phyloP scores from a whole-genome alignment of 1,284 basidiomycete species.

The Cutaneotrichosporon sp. region DNA sequence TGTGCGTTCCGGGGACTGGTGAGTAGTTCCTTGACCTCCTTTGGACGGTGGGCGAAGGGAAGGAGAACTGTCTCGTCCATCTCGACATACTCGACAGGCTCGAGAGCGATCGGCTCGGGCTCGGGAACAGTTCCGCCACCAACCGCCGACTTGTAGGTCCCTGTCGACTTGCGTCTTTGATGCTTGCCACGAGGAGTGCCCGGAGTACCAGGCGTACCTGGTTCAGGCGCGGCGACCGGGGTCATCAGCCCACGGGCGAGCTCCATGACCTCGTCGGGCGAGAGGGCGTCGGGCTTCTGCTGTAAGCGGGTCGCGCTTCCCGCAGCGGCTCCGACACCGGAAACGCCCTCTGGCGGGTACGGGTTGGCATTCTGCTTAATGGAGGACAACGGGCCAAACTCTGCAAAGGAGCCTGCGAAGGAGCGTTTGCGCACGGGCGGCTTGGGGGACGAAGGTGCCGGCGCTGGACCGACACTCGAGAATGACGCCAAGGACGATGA shows the following conservation, averaged over 20 bases:
- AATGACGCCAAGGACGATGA: constrained; percentile 32
- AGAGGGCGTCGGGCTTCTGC: constrained; percentile 17
- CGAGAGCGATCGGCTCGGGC: constrained; percentile 35
- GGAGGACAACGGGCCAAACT: not conserved
- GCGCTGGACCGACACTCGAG: constrained; percentile 21
- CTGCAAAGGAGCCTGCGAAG: not conserved
- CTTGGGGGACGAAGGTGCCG: too few relatives aligned
- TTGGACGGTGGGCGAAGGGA: constrained; percentile 42
- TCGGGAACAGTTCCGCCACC: not conserved
- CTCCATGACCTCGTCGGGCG: constrained; percentile 43
- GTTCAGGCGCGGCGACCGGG: constrained; percentile 33
- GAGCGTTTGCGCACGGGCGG: not conserved
- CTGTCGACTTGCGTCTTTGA: constrained; percentile 30
- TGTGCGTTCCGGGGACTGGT: constrained; percentile 33
- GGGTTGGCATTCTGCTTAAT: not conserved
- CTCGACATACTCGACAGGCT: constrained; percentile 47
- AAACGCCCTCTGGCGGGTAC: not conserved
- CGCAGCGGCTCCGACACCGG: not conserved
- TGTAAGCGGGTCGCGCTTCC: not conserved
- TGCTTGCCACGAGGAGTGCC: constrained; percentile 24
- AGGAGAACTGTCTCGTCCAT: constrained; percentile 43
- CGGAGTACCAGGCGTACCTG: constrained; percentile 9
- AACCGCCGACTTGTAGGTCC: not conserved
- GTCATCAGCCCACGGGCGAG: constrained; percentile 34
- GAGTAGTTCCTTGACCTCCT: constrained; percentile 40